These are phyloP conservation scores for Acacia acuminata DNA, from an alignment of 306 rosid species.

Conservation along the genomic window DNA sequence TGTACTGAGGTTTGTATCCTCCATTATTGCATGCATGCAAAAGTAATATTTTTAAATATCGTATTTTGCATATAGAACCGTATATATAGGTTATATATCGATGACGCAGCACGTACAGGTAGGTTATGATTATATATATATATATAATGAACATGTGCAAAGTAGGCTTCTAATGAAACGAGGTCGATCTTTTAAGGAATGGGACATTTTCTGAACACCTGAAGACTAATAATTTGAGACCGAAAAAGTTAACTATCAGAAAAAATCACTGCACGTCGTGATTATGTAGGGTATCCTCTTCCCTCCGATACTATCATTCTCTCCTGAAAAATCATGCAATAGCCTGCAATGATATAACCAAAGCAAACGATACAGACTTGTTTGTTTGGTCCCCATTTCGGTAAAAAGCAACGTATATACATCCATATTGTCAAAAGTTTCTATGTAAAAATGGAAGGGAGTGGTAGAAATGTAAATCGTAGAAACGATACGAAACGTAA, in stretches of 20 bases:
- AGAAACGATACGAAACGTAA: too few species aligned
- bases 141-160: background rate
- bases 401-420: background rate
- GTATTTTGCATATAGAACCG: background rate
- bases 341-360: background rate
- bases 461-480: too few species aligned
- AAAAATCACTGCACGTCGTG: background rate
- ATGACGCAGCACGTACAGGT: background rate
- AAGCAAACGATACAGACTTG: background rate
- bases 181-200: background rate
- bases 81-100: background rate
- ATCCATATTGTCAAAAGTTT: background rate
- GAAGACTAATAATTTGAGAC: background rate
- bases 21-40: conserved; percentile 13
- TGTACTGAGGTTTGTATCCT: background rate
- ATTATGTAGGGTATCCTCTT: background rate
- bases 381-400: background rate
- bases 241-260: too few species aligned
- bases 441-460: too few species aligned
- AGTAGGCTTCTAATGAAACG: background rate
- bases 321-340: background rate
- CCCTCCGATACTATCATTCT: background rate
- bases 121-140: background rate
- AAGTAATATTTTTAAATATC: background rate
- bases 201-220: background rate